Percentiles rank a stretch among this genome's conserved stretches.
These are phyloP conservation scores for Cyathus striatus DNA, from an alignment of 768 basidiomycete genomes.

Conservation along the genomic window DNA sequence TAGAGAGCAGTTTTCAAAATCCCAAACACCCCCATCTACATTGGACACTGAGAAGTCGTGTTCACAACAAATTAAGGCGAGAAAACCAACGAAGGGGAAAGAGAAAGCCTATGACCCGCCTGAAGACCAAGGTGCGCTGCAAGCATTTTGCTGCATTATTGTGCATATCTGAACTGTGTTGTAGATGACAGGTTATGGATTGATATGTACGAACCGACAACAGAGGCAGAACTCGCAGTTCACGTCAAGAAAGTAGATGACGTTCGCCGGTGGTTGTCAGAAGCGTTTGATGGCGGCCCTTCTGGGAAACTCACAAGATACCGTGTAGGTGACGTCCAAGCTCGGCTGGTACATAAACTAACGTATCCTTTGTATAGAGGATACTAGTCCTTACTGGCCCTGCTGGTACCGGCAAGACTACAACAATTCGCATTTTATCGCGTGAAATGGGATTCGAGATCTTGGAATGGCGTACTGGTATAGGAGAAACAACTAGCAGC, in stretches of 20 bases:
- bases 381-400: slow-evolving; percentile 85
- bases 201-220: slow-evolving; percentile 56
- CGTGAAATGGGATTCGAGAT: slow-evolving; percentile 74
- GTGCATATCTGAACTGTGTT: too few species aligned
- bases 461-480: slow-evolving; percentile 78
- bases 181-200: slow-evolving; percentile 53
- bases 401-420: slow-evolving; percentile 87
- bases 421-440: slow-evolving; percentile 73
- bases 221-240: slow-evolving; percentile 72
- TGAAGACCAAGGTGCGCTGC: too few species aligned
- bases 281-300: slow-evolving; percentile 67
- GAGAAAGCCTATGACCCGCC: too few species aligned
- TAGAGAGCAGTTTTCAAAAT: too few species aligned
- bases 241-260: slow-evolving; percentile 78
- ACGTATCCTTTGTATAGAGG: slow-evolving; percentile 40
- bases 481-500: slow-evolving; percentile 40
- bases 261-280: slow-evolving; percentile 67
- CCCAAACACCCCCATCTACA: too few species aligned
- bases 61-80: too few species aligned
- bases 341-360: neutral
- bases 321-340: slow-evolving; percentile 44
- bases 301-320: slow-evolving; percentile 65
- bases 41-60: too few species aligned
- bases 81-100: too few species aligned
- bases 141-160: too few species aligned